These are phyloP conservation scores for Clonostachys byssicola DNA, from an alignment of 2,329 filamentous ascomycete species.

Conservation along the genomic window DNA sequence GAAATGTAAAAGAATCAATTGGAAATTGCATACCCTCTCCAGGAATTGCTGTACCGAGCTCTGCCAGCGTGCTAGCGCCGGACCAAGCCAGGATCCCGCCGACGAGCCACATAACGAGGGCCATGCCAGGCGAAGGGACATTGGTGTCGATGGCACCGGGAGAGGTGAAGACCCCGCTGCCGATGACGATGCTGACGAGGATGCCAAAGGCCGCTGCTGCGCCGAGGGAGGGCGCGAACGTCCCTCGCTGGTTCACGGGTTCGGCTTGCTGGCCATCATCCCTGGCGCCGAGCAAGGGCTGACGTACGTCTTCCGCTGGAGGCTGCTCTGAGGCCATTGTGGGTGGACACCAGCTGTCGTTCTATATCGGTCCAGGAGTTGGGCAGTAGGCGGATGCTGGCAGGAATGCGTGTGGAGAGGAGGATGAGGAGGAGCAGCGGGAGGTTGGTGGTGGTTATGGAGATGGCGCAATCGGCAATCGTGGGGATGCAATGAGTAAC, in stretches of 20 bases:
- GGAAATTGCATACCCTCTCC: slow-evolving; percentile 40
- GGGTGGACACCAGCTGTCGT: too few species aligned
- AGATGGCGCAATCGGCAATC: too few species aligned
- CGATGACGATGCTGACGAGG: slow-evolving; percentile 60
- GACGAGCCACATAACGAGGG: slow-evolving; percentile 56
- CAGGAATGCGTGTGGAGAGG: too few species aligned
- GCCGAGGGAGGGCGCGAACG: slow-evolving; percentile 39
- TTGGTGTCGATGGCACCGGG: slow-evolving; percentile 60
- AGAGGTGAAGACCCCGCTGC: slow-evolving; percentile 61
- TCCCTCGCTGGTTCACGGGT: slow-evolving; percentile 2
- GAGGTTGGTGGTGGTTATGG: too few species aligned
- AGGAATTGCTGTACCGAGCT: slow-evolving; percentile 59
- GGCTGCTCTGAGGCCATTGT: too few species aligned
- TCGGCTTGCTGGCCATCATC: not conserved
- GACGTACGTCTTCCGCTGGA: not conserved
- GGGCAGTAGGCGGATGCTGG: too few species aligned
- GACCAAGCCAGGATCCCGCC: slow-evolving; percentile 61
- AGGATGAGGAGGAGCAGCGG: too few species aligned
- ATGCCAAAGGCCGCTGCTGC: slow-evolving; percentile 51
- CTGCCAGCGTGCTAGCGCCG: slow-evolving; percentile 57
- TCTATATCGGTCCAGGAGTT: too few species aligned
- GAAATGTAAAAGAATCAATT: too few species aligned
- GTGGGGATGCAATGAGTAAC: too few species aligned
- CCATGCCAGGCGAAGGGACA: slow-evolving; percentile 55
- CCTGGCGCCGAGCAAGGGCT: not conserved